These are phyloP conservation scores for Gaultheria prostrata DNA, from an alignment of 148 eudicot species.

Conservation along the genomic window DNA sequence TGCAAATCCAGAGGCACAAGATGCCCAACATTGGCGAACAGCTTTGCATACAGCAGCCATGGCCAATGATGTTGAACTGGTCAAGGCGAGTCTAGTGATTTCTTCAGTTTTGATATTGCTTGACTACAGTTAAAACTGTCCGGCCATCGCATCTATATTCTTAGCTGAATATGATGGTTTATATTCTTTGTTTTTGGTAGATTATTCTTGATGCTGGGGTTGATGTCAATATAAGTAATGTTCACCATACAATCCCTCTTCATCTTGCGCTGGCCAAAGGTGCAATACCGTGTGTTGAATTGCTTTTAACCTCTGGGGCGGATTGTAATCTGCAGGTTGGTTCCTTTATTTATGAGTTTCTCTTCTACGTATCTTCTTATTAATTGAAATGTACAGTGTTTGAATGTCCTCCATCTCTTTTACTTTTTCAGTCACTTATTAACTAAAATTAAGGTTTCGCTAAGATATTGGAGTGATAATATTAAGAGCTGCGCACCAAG, in stretches of 20 bases:
- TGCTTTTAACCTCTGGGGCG: conserved; percentile 80
- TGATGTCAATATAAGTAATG: conserved; percentile 76
- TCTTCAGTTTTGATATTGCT: not conserved
- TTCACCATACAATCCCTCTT: conserved; percentile 75
- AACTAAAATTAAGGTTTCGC: not conserved
- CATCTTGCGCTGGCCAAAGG: conserved; percentile 95
- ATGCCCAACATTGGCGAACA: conserved; percentile 62
- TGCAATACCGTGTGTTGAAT: conserved; percentile 85
- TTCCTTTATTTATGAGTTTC: not conserved
- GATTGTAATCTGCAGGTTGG: conserved; percentile 80
- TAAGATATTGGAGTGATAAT: no score
- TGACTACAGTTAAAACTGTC: not conserved
- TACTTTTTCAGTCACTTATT: not conserved
- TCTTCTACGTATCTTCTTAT: not conserved
- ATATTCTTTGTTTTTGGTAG: conserved; percentile 28
- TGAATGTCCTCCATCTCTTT: not conserved
- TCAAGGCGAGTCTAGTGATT: conserved; percentile 47
- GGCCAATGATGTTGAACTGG: conserved; percentile 79
- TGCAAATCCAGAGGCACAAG: conserved; percentile 78
- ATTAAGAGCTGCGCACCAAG: not conserved
- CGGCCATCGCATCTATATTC: not conserved
- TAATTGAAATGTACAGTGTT: not conserved
- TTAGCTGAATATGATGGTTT: conserved; percentile 13
- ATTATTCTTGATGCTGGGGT: conserved; percentile 87
- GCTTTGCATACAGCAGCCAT: conserved; percentile 86